Evolutionary conservation across 345 rosid species (phyloP).

Genomic region (Salix viminalis): DNA sequence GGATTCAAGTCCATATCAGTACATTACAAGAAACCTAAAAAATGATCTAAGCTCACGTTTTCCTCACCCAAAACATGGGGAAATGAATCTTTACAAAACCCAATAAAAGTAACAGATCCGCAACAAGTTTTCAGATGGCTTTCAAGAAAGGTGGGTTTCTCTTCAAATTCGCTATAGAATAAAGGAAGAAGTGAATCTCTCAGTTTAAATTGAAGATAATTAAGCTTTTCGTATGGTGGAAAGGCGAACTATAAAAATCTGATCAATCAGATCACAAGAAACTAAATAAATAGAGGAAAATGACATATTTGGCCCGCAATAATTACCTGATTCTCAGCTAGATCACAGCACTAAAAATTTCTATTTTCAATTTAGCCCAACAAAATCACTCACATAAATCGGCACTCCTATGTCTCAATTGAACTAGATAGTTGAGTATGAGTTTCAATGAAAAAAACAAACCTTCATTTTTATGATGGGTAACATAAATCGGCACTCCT

Average conservation of each 20-base stretch:
- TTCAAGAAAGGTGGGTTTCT: background rate
- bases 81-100: background rate
- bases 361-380: background rate
- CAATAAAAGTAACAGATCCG: slow-evolving; percentile 1
- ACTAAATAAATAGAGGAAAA: background rate
- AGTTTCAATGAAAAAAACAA: too few relatives aligned
- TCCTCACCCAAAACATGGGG: background rate
- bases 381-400: too few relatives aligned
- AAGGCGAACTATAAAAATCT: background rate
- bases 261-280: background rate
- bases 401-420: too few relatives aligned
- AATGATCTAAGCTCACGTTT: slow-evolving; percentile 23
- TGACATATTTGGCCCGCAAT: background rate
- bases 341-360: background rate
- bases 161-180: background rate
- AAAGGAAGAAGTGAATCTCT: background rate
- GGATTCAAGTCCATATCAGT: slow-evolving; percentile 22
- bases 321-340: background rate
- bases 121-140: background rate
- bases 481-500: too few relatives aligned
- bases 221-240: background rate
- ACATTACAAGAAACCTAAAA: slow-evolving; percentile 13
- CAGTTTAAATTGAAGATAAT: background rate
- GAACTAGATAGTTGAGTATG: too few relatives aligned
- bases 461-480: too few relatives aligned